These are phyloP conservation scores for Metschnikowia kunwiensis DNA, from an alignment of 805 yeast species.

Conservation along the genomic window DNA sequence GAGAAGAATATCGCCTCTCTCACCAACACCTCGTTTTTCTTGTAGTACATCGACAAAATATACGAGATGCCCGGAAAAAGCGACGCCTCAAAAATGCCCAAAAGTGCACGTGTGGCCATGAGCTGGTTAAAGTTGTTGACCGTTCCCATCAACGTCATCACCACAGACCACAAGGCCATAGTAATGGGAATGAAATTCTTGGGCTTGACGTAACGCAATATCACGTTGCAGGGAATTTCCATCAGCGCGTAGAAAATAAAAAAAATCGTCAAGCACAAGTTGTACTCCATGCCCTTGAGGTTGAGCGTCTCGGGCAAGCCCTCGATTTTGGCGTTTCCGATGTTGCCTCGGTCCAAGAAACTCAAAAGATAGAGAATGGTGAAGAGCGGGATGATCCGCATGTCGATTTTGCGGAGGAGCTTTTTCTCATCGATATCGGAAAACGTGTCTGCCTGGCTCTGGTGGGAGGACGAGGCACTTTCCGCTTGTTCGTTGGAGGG, in stretches of 20 bases:
- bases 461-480: background rate
- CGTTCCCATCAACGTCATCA: slow-evolving; percentile 65
- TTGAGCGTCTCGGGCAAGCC: slow-evolving; percentile 57
- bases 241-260: slow-evolving; percentile 68
- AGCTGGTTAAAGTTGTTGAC: slow-evolving; percentile 56
- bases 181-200: slow-evolving; percentile 60
- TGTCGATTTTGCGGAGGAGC: slow-evolving; percentile 62
- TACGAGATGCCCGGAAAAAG: slow-evolving; percentile 76
- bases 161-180: slow-evolving; percentile 58
- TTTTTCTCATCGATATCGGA: slow-evolving; percentile 46
- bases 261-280: slow-evolving; percentile 63
- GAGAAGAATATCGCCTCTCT: slow-evolving; percentile 68
- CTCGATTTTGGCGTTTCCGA: slow-evolving; percentile 75
- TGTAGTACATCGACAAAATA: slow-evolving; percentile 63
- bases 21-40: slow-evolving; percentile 62
- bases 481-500: background rate
- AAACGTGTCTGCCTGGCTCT: background rate
- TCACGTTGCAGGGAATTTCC: slow-evolving; percentile 62
- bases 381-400: slow-evolving; percentile 71
- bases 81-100: slow-evolving; percentile 69
- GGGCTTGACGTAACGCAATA: slow-evolving; percentile 57
- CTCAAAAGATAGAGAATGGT: slow-evolving; percentile 71
- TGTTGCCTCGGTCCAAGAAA: slow-evolving; percentile 77
- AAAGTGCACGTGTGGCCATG: slow-evolving; percentile 58
- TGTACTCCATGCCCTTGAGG: slow-evolving; percentile 57